Conservation (phyloP, 257 asterid genomes). For the Fraxinus excelsior region DNA sequence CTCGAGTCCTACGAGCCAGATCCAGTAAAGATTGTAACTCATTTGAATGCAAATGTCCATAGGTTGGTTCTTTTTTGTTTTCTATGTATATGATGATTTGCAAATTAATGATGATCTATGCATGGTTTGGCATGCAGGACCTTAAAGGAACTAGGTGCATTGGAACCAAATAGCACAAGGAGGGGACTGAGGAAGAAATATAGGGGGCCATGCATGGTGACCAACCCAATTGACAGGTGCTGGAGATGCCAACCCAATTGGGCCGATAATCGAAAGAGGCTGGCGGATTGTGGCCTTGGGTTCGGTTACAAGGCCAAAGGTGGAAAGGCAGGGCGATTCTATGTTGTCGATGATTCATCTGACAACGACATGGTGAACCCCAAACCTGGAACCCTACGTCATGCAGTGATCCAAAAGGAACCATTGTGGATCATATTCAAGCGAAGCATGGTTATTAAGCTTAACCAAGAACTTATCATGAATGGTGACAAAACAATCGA, state of each 20-base stretch:
- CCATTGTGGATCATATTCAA: conserved; percentile 81
- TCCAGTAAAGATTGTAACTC: conserved; percentile 47
- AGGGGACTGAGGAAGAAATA: conserved; percentile 40
- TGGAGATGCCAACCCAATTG: conserved; percentile 81
- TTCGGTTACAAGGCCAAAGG: conserved; percentile 71
- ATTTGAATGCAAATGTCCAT: conserved; percentile 39
- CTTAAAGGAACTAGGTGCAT: conserved; percentile 27
- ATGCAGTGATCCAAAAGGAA: conserved; percentile 71
- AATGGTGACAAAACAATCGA: conserved; percentile 80
- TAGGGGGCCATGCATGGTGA: conserved; percentile 54
- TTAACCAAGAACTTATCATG: conserved; percentile 62
- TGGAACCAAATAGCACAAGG: conserved; percentile 41
- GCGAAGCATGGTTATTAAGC: conserved; percentile 54
- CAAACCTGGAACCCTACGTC: conserved; percentile 78
- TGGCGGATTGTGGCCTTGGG: conserved; percentile 78
- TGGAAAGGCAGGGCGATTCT: conserved; percentile 60
- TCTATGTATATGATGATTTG: not conserved
- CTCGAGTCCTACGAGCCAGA: conserved; percentile 46
- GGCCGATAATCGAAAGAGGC: conserved; percentile 58
- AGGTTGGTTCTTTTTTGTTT: conserved; percentile 28
- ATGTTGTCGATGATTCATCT: conserved; percentile 62
- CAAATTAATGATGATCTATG: no score
- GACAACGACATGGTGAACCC: conserved; percentile 56
- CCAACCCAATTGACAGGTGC: conserved; percentile 84
- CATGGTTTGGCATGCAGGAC: conserved; percentile 27